Base-by-base conservation (phyloP, 495 filamentous ascomycete genomes). In the Corynascus novoguineensis region DNA sequence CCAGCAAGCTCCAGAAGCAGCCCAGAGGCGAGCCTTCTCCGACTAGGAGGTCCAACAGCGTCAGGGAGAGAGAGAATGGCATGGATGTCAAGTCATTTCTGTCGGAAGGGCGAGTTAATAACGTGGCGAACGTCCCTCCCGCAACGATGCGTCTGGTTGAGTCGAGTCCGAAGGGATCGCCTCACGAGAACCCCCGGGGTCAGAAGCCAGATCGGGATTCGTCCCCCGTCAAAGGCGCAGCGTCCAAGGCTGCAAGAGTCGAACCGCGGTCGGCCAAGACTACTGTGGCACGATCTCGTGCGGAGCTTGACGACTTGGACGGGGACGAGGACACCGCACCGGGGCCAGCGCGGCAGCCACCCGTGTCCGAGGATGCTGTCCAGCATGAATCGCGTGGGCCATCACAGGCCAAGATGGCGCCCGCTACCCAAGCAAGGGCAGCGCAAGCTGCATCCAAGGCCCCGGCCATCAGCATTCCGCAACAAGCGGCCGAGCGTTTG, bases 1-100 rank as follows among this genome's bases (percentile, higher is more conserved):
- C 78, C 7, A 82, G 85, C 71, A 93, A 92, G 67, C 74, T 92
- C 55, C 88, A 92, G 66, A 93, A 92, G 66, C 81, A 73, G 27
- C 77, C 81, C 3, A 77, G 80, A 10, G 61, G 70, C 11, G 81
- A 81, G 6, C 68, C 77, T 7, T 82, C 81, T 35, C 75, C 82
- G n/a, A 77, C 71, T 21, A 69, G 73, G 40, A 80, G 75, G 52
- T 56, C 74, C 37, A 57, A 57, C 32, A 47, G 35, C 21, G 45
- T 51, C 50, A 52, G 55, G 21, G 60, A 64, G 56, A 60, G 55
- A 22, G 60, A 64, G 56, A 60, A 57, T 53, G 70, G 41, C 57
- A 64, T 67, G 62, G 69, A 65, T 59, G 21, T 63, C 57, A 45
- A 66, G 41, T 45, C 66, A 1, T 66, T 66, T 57, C 24, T 71